These are phyloP conservation scores for Solanum medicagineum DNA, from an alignment of 257 asterid genomes.

Conservation along the genomic window DNA sequence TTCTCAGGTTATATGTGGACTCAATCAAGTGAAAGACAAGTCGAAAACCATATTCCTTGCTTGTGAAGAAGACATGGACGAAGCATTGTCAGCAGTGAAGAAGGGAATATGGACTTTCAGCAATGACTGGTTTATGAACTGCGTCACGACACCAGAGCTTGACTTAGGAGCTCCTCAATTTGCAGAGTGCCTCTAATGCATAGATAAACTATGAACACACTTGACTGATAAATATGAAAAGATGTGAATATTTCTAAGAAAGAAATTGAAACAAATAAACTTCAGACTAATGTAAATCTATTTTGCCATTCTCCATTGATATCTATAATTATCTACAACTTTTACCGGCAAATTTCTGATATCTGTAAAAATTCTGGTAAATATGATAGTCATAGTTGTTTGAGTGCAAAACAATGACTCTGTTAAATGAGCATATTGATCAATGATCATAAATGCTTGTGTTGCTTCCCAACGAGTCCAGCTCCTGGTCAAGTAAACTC, in stretches of 20 bases:
- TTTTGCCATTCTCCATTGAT: neutral
- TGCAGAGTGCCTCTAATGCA: conserved; percentile 52
- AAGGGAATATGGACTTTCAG: conserved; percentile 60
- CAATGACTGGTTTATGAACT: conserved; percentile 79
- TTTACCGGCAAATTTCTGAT: neutral
- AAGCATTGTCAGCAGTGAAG: conserved; percentile 54
- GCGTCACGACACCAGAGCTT: conserved; percentile 78
- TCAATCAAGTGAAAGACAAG: conserved; percentile 29
- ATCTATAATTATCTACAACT: neutral
- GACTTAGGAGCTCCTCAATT: conserved; percentile 76
- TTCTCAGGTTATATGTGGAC: conserved; percentile 35
- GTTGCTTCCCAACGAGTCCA: neutral
- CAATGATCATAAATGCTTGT: neutral
- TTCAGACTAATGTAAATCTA: neutral
- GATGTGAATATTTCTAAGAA: neutral
- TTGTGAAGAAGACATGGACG: conserved; percentile 77
- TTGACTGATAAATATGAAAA: neutral
- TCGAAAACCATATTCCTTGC: conserved; percentile 55
- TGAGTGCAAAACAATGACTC: no score
- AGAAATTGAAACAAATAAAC: neutral
- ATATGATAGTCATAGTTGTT: neutral
- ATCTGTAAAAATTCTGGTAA: neutral
- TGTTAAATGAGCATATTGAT: neutral
- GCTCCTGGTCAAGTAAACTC: neutral
- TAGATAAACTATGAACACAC: neutral